Percentiles rank a stretch among this genome's conserved stretches.
Conservation (phyloP, 2,329 filamentous ascomycete species). For the Alternaria sp. region DNA sequence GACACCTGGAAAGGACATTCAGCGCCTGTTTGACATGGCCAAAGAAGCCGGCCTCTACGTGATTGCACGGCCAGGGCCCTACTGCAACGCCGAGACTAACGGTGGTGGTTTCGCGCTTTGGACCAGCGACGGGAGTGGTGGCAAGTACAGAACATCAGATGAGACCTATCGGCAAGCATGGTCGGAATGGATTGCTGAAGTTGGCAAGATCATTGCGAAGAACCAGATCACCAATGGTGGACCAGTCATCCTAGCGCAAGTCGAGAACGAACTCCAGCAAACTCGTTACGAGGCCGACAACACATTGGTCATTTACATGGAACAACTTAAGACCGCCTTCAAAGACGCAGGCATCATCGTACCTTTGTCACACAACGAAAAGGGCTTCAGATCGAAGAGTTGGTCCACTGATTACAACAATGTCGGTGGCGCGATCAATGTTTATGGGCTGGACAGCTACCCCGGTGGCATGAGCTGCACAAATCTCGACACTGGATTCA, state of each 20-base stretch:
- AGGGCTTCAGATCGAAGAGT: slow-evolving; percentile 58
- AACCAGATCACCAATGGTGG: slow-evolving; percentile 62
- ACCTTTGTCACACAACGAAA: slow-evolving; percentile 61
- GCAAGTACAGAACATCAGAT: slow-evolving; percentile 55
- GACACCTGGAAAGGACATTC: slow-evolving; percentile 60
- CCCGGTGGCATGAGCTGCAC: slow-evolving; percentile 60
- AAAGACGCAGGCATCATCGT: slow-evolving; percentile 59
- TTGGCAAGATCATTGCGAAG: slow-evolving; percentile 58
- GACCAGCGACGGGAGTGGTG: slow-evolving; percentile 58
- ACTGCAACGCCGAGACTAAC: slow-evolving; percentile 62
- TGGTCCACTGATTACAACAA: slow-evolving; percentile 66
- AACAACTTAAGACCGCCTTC: slow-evolving; percentile 59
- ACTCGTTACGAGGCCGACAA: slow-evolving; percentile 54
- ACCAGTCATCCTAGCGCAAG: slow-evolving; percentile 61
- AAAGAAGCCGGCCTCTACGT: slow-evolving; percentile 63
- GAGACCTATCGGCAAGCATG: slow-evolving; percentile 56
- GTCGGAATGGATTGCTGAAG: slow-evolving; percentile 57
- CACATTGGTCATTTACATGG: slow-evolving; percentile 62
- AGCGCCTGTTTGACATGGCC: slow-evolving; percentile 60
- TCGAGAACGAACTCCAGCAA: slow-evolving; percentile 64
- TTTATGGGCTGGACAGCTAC: slow-evolving; percentile 60
- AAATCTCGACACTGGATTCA: slow-evolving; percentile 60
- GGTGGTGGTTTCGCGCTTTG: slow-evolving; percentile 58
- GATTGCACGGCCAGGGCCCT: slow-evolving; percentile 61
- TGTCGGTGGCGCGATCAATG: slow-evolving; percentile 63